Evolutionary conservation across 1,284 basidiomycete species (phyloP), one percentile per base, ranked within the genome.

Genomic region (Ceratobasidium sp.): DNA sequence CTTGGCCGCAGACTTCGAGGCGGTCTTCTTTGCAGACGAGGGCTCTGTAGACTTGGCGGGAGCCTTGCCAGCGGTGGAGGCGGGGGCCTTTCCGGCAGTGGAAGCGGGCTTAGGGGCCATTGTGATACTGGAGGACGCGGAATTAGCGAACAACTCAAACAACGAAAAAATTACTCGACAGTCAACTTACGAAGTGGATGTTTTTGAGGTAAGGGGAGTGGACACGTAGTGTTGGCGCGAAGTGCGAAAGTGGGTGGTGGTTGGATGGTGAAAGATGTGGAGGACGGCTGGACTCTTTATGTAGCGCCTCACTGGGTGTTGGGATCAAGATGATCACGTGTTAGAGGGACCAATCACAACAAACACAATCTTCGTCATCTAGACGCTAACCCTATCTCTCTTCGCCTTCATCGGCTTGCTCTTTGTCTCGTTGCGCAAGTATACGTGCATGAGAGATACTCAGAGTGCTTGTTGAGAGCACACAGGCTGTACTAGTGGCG

Each of bases 41-140:
- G 57, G 57, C 29, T 60, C 57, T 2, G 33, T 17, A 59, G 73
- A 75, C 82, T 93, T 93, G 50, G 91, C 90, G 22, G 57, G 29
- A 15, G 57, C 31, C 33, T 60, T 36, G 33, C 65, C 48, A 69
- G 59, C 92, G 67, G 79, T 79, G 75, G 79, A 81, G 65, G 79
- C 78, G 77, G 84, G 80, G 80, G 77, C 75, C 63, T 76, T 62
- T 27, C 76, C 75, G 65, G 77, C 74, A 79, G 93, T 92, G 66
- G 92, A 93, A 79, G 91, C 88, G 80, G 93, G 92, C 88, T 93
- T 93, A 60, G 93, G 90, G 48, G 90, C 89, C 91, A 93, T 93
- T 86, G 80, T 66, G 56, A 53, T 51, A 24, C 69, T 50, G 24
- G 50, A 57, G 19, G 48, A 47, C 22, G 65, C 62, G 63, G 53